phyloP scores from a whole-genome alignment of 805 yeast genomes.

The Candida gorgasii region DNA sequence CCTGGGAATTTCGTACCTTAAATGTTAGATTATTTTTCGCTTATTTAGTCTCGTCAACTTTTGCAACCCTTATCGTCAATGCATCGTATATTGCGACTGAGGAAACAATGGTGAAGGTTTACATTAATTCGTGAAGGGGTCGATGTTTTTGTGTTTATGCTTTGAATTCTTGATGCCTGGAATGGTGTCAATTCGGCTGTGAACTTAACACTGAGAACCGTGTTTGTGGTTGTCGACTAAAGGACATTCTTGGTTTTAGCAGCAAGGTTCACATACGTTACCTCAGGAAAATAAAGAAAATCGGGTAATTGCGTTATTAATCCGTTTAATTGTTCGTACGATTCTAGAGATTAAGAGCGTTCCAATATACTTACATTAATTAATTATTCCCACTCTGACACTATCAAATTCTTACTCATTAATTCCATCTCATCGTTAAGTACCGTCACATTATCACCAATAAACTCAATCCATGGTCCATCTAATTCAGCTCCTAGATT shows the following conservation, averaged over 20 bases:
- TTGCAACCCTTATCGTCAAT: slow-evolving; percentile 5
- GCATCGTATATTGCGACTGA: neutral
- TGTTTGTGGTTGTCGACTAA: too few species aligned
- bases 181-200: too few species aligned
- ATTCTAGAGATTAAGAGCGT: neutral
- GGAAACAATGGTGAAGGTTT: neutral
- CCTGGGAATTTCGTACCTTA: slow-evolving; percentile 2
- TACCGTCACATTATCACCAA: slow-evolving; percentile 44
- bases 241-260: too few species aligned
- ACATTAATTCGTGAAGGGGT: too few species aligned
- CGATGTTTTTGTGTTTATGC: neutral
- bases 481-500: slow-evolving; percentile 45
- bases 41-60: slow-evolving; percentile 3
- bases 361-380: neutral
- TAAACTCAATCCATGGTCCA: slow-evolving; percentile 61
- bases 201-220: too few species aligned
- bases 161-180: too few species aligned
- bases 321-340: too few species aligned
- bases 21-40: slow-evolving; percentile 5
- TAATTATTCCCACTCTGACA: slow-evolving; percentile 39
- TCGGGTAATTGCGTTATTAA: too few species aligned
- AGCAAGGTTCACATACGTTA: too few species aligned
- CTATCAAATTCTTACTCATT: slow-evolving; percentile 26
- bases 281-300: too few species aligned
- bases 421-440: slow-evolving; percentile 16